Conservation (phyloP, 768 basidiomycete genomes). For the Neoboletus subvelutipes region DNA sequence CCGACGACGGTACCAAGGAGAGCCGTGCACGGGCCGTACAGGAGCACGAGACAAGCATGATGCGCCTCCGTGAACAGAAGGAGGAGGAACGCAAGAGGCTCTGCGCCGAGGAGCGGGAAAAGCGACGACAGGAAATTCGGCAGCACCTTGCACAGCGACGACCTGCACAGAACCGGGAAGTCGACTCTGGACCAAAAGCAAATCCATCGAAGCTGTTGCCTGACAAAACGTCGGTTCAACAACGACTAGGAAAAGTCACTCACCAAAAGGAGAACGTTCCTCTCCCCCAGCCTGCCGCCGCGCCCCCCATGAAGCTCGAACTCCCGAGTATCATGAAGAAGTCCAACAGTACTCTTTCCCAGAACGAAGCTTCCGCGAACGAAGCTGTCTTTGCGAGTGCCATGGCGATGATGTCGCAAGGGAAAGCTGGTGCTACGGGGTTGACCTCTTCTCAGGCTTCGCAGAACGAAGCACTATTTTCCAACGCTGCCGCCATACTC, state of each 20-base stretch:
- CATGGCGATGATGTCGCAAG: constrained; percentile 21
- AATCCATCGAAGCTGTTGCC: constrained; percentile 11
- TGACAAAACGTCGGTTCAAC: constrained; percentile 17
- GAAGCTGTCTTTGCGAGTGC: constrained; percentile 29
- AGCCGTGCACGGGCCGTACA: constrained; percentile 29
- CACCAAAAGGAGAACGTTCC: constrained; percentile 32
- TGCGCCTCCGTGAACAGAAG: constrained; percentile 34
- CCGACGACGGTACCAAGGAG: constrained; percentile 30
- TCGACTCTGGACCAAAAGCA: constrained; percentile 14
- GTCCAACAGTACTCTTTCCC: constrained; percentile 27
- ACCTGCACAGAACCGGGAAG: constrained; percentile 14
- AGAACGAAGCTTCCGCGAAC: constrained; percentile 25
- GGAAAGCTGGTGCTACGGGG: constrained; percentile 1
- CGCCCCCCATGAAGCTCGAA: constrained; percentile 20
- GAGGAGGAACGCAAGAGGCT: constrained; percentile 33
- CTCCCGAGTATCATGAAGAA: constrained; percentile 23
- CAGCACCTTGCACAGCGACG: constrained; percentile 24
- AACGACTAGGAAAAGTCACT: constrained; percentile 11
- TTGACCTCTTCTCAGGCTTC: constrained; percentile 22
- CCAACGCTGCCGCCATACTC: constrained; percentile 21
- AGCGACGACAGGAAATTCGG: constrained; percentile 19
- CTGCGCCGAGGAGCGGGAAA: constrained; percentile 31
- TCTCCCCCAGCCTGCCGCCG: constrained; percentile 6
- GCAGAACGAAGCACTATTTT: constrained; percentile 26
- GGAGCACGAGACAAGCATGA: constrained; percentile 34